These are phyloP conservation scores for Exophiala sideris DNA, from an alignment of 2,329 filamentous ascomycete species.

Conservation along the genomic window DNA sequence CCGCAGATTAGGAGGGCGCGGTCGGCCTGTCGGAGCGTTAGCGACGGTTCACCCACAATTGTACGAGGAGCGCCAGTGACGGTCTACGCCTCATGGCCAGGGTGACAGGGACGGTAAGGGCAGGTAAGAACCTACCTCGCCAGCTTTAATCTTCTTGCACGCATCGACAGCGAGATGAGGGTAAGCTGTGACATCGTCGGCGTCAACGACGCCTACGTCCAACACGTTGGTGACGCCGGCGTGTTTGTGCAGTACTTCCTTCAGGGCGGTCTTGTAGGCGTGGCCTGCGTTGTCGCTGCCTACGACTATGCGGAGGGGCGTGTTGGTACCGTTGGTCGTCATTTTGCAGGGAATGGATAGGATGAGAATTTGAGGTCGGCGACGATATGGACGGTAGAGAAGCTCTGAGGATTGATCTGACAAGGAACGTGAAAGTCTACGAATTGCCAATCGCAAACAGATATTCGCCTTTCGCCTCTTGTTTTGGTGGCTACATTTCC, in stretches of 20 bases:
- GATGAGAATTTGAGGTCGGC: not conserved
- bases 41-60: no score
- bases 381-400: not conserved
- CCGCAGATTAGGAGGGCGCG: constrained; percentile 80
- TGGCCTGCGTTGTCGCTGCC: constrained; percentile 71
- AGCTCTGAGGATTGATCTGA: no score
- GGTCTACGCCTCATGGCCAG: no score
- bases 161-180: constrained; percentile 74
- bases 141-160: constrained; percentile 51
- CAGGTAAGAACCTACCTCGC: constrained; percentile 35
- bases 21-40: constrained; percentile 52
- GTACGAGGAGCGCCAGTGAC: no score
- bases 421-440: no score
- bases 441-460: no score
- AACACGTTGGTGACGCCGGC: constrained; percentile 63
- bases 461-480: no score
- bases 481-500: no score
- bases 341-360: constrained; percentile 8
- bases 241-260: constrained; percentile 66
- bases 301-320: constrained; percentile 57
- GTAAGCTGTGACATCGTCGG: constrained; percentile 74
- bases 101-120: no score
- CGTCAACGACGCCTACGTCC: constrained; percentile 68
- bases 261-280: constrained; percentile 74
- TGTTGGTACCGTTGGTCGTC: constrained; percentile 15